Evolutionary conservation across 805 yeast genomes (phyloP).

Genomic region (Pichia rugopelliculosa): DNA sequence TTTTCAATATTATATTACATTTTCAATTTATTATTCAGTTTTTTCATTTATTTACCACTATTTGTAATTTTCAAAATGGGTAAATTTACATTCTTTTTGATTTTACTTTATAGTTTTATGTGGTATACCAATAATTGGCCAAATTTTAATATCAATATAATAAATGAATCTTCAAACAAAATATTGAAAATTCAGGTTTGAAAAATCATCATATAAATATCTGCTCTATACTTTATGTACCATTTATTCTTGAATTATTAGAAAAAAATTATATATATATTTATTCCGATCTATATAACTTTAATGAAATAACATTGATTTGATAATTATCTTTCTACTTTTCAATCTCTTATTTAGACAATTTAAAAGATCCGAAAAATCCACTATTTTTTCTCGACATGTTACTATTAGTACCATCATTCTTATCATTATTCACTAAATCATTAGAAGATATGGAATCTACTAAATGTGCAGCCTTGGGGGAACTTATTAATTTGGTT

Average conservation of each 20-base stretch:
- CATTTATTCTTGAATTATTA: too few species aligned
- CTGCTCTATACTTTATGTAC: too few species aligned
- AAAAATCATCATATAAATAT: not conserved
- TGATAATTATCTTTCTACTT: too few species aligned
- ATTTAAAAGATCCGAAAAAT: not conserved
- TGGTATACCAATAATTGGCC: conserved; percentile 5
- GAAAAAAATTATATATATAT: too few species aligned
- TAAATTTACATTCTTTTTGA: not conserved
- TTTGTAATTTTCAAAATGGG: conserved; percentile 2
- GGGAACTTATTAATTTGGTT: not conserved
- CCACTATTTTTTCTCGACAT: not conserved
- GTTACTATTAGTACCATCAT: not conserved
- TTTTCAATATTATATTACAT: conserved; percentile 7
- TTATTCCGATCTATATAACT: too few species aligned
- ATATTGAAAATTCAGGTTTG: not conserved
- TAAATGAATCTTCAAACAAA: not conserved
- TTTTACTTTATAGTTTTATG: not conserved
- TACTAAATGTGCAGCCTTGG: not conserved
- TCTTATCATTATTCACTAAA: not conserved
- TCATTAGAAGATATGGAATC: not conserved
- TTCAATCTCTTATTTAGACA: not conserved
- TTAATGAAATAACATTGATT: too few species aligned
- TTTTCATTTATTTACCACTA: conserved; percentile 12
- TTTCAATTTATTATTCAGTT: conserved; percentile 6
- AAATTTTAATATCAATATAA: not conserved